phyloP scores from a whole-genome alignment of 257 asterid genomes.

The Plectranthus barbatus region DNA sequence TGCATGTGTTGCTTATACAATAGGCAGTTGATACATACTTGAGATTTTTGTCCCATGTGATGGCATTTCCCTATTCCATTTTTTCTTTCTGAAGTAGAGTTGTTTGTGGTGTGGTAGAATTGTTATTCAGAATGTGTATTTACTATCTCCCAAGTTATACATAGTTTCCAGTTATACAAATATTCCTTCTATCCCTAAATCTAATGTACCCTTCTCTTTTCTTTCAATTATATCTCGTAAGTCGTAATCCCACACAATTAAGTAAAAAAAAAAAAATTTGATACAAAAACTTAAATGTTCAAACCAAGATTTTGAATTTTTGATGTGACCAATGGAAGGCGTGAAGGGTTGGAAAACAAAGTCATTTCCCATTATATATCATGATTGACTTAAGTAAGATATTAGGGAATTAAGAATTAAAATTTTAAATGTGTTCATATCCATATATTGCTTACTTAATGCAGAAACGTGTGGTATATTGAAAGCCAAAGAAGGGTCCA shows the following conservation, averaged over 20 bases:
- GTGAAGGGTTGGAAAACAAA: too few relatives aligned
- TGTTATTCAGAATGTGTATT: conserved; percentile 26
- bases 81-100: not conserved
- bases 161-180: conserved; percentile 19
- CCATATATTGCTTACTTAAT: not conserved
- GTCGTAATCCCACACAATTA: too few relatives aligned
- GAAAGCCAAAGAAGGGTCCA: conserved; percentile 14
- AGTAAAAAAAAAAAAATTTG: too few relatives aligned
- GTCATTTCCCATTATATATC: too few relatives aligned
- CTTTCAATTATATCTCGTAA: too few relatives aligned
- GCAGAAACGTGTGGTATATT: conserved; percentile 16
- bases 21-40: conserved; percentile 37
- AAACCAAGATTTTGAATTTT: too few relatives aligned
- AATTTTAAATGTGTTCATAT: too few relatives aligned
- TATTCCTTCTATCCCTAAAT: not conserved
- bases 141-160: conserved; percentile 24
- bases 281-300: too few relatives aligned
- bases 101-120: conserved; percentile 17
- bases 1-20: conserved; percentile 26
- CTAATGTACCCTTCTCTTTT: not conserved
- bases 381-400: too few relatives aligned
- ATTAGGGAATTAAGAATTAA: not conserved
- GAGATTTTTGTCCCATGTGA: conserved; percentile 16
- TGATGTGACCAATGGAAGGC: too few relatives aligned
- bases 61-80: conserved; percentile 6